Evolutionary conservation across 257 asterid genomes (phyloP), one percentile per base, ranked within the genome.

Genomic region (Penstemon eatonii): DNA sequence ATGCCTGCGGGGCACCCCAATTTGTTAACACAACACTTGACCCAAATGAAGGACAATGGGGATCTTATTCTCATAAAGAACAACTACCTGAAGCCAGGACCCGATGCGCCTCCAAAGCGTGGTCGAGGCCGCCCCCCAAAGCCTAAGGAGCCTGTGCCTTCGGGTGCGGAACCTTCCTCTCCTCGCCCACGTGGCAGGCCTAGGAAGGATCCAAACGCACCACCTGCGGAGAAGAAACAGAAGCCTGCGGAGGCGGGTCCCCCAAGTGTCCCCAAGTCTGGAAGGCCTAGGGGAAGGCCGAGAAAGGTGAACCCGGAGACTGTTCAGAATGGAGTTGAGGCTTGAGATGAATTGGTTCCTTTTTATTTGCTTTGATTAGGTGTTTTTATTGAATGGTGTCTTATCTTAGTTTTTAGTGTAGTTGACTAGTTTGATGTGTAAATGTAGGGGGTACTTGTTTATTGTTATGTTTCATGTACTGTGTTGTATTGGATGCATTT

Each of bases 61-160:
- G 87, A 85, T 67, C 85, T 91, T 33, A 58, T 84, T 12, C 81
- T 87, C 82, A 8, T 82, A 73, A 89, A 87, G 81, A 87, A 85
- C 83, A 89, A 83, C 81, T 91, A 85, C 85, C 73, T 84, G 49
- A 84, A 80, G 67, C 82, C 87, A 6, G 95, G 85, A 53, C 81
- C 90, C 1, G 74, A 80, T 44, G 91, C 87, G 9, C 96, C 87
- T 43, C 77, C 60, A 0, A 83, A 84, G 68, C 90, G 95, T 0
- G 97, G 97, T 70, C 81, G 96, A 0, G 97, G 97, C 62, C 86
- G 96, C 1, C 96, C 96, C 40, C 91, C 96, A 0, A 90, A 90
- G 78, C 78, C 87, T 0, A 90, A 83, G 84, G 87, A 70, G 5
- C 74, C 91, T 8, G 43, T 75, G 47, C 84, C 93, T 0, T 71